A percentile compares a stretch with the other conserved stretches of the same genome.
phyloP scores from a whole-genome alignment of 768 basidiomycete genomes.

The Gyrodon lividus region DNA sequence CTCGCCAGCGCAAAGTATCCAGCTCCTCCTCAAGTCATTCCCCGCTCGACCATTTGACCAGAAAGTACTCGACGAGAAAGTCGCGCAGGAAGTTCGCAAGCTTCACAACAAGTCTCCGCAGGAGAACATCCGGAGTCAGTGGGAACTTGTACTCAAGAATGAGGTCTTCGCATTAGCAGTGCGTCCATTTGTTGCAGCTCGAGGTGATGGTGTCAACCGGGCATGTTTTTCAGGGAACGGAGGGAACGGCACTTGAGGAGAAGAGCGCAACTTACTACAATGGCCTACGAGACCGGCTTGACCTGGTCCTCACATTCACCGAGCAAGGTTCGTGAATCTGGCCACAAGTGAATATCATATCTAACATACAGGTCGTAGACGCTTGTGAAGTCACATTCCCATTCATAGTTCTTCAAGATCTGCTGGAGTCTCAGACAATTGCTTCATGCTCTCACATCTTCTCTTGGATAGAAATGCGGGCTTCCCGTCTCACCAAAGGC shows the following conservation, averaged over 20 bases:
- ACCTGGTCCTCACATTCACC: slow-evolving; percentile 73
- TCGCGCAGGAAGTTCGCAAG: slow-evolving; percentile 44
- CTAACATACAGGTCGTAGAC: slow-evolving; percentile 41
- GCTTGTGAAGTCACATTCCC: slow-evolving; percentile 78
- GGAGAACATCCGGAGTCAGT: slow-evolving; percentile 67
- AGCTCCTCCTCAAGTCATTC: slow-evolving; percentile 50
- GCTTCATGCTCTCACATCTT: slow-evolving; percentile 83
- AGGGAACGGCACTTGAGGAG: slow-evolving; percentile 62
- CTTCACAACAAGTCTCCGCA: slow-evolving; percentile 42
- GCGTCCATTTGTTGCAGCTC: slow-evolving; percentile 27
- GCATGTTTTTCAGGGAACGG: slow-evolving; percentile 49
- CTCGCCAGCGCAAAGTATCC: slow-evolving; percentile 51
- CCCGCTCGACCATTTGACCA: slow-evolving; percentile 52
- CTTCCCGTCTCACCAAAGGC: slow-evolving; percentile 65
- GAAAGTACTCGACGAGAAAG: slow-evolving; percentile 46
- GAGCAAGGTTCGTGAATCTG: slow-evolving; percentile 58
- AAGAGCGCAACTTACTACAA: slow-evolving; percentile 57
- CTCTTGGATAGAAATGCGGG: slow-evolving; percentile 80
- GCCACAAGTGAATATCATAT: background rate
- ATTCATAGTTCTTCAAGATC: slow-evolving; percentile 72
- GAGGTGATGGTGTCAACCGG: background rate
- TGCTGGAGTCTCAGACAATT: slow-evolving; percentile 85
- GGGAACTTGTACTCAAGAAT: slow-evolving; percentile 72
- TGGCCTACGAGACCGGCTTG: slow-evolving; percentile 59
- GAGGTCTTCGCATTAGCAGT: slow-evolving; percentile 75